These are phyloP conservation scores for Fraxinus platypoda DNA, from an alignment of 305 asterid species.

Conservation along the genomic window DNA sequence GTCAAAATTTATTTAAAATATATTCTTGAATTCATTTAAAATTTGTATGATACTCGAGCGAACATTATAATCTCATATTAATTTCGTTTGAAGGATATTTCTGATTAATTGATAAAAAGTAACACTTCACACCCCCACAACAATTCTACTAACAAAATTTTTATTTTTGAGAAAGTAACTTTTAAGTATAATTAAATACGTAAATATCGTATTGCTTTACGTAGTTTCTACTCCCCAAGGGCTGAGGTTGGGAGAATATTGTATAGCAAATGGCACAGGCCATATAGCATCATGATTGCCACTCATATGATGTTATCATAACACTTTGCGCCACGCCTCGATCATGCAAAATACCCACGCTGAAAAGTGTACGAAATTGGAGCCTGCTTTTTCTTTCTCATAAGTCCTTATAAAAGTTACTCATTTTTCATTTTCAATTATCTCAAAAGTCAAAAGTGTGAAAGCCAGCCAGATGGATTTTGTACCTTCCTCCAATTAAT, in stretches of 20 bases:
- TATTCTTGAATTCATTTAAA: not conserved
- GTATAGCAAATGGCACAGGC: not conserved
- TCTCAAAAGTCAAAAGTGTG: conserved; percentile 7
- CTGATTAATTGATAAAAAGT: no score
- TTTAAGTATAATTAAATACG: not conserved
- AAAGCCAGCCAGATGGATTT: not conserved
- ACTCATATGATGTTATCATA: conserved; percentile 25
- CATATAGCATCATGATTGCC: conserved; percentile 4
- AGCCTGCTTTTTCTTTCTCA: not conserved
- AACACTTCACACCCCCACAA: no score
- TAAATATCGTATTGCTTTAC: not conserved
- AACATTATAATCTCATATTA: no score
- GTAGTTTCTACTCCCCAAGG: not conserved
- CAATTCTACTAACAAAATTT: no score
- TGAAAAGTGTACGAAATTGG: not conserved
- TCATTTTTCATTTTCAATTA: not conserved
- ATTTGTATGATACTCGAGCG: not conserved
- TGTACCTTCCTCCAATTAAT: not conserved
- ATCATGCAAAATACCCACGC: conserved; percentile 17
- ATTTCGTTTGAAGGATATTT: no score
- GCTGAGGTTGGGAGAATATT: not conserved
- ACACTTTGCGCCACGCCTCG: conserved; percentile 26
- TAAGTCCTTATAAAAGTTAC: not conserved
- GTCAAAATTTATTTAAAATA: no score
- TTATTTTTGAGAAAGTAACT: not conserved